Percentiles rank a stretch among this genome's conserved stretches.
Evolutionary conservation across 805 yeast genomes (phyloP).

Genomic region (Teunomyces kruisii): DNA sequence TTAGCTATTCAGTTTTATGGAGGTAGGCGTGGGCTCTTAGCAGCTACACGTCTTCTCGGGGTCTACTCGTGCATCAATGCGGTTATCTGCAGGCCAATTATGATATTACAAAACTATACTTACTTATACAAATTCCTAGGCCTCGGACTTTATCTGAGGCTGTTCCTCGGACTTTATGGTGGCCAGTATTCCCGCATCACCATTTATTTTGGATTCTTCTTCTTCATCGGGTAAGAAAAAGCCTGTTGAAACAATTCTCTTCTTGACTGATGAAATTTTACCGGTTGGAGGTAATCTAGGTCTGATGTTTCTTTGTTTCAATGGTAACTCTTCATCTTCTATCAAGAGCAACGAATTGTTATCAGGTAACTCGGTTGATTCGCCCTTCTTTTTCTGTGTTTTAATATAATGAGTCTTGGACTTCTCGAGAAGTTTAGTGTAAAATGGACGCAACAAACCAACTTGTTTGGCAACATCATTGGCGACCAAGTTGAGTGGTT

Average conservation of each 20-base stretch:
- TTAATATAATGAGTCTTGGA: conserved; percentile 42
- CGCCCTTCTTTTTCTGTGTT: conserved; percentile 42
- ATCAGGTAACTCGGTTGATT: conserved; percentile 41
- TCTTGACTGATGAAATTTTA: conserved; percentile 69
- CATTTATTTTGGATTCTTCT: background rate
- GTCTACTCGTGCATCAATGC: background rate
- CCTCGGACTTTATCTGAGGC: background rate
- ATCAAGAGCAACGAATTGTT: conserved; percentile 37
- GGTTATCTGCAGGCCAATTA: background rate
- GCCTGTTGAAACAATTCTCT: conserved; percentile 53
- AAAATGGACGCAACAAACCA: conserved; percentile 59
- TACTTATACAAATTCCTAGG: background rate
- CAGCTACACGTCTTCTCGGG: conserved; percentile 1
- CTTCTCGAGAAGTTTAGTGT: conserved; percentile 38
- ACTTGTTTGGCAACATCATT: conserved; percentile 53
- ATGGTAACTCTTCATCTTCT: conserved; percentile 85
- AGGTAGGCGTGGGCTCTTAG: background rate
- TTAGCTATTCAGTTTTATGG: background rate
- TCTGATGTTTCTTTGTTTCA: conserved; percentile 69
- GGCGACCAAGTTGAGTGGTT: conserved; percentile 52
- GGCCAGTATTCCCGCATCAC: background rate
- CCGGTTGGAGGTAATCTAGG: conserved; percentile 92
- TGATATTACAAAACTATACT: background rate
- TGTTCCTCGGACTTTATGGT: background rate
- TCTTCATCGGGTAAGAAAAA: conserved; percentile 50